A percentile compares a stretch with the other conserved stretches of the same genome.
Conservation (phyloP, 1,284 basidiomycete genomes). For the Xerocomus nothofagi region DNA sequence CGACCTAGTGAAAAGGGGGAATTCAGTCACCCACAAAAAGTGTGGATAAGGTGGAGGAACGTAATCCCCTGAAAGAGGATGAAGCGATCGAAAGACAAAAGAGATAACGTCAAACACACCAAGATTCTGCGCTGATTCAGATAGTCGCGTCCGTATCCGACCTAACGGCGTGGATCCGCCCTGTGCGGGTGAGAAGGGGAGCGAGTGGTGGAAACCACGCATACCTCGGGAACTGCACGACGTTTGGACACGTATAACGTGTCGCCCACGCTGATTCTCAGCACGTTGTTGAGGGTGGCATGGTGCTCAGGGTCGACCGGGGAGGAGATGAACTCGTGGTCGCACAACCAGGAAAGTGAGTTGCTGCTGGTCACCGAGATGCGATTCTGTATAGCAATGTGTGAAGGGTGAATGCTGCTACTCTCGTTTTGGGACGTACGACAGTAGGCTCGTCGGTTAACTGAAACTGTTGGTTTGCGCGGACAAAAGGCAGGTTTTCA, state of each 20-base stretch:
- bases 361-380: conserved; percentile 46
- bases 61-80: conserved; percentile 48
- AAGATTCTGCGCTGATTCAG: conserved; percentile 58
- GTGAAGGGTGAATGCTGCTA: conserved; percentile 11
- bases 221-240: conserved; percentile 45
- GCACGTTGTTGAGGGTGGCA: conserved; percentile 28
- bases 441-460: conserved; percentile 33
- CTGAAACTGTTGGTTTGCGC: conserved; percentile 40
- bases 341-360: conserved; percentile 46
- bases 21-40: conserved; percentile 95
- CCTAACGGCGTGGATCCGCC: conserved; percentile 86
- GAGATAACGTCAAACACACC: conserved; percentile 45
- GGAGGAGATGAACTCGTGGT: conserved; percentile 34
- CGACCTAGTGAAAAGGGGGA: conserved; percentile 88
- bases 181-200: conserved; percentile 41
- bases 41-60: conserved; percentile 61
- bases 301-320: conserved; percentile 28
- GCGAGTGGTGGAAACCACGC: conserved; percentile 16
- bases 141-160: conserved; percentile 67
- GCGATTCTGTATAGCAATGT: conserved; percentile 43
- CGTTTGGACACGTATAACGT: conserved; percentile 52
- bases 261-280: conserved; percentile 39
- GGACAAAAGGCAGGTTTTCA: conserved; percentile 39
- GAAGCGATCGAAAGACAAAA: conserved; percentile 3
- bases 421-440: conserved; percentile 31